Evolutionary conservation across 176 grass and related monocot species (phyloP).

Genomic region (Rhynchospora breviuscula): DNA sequence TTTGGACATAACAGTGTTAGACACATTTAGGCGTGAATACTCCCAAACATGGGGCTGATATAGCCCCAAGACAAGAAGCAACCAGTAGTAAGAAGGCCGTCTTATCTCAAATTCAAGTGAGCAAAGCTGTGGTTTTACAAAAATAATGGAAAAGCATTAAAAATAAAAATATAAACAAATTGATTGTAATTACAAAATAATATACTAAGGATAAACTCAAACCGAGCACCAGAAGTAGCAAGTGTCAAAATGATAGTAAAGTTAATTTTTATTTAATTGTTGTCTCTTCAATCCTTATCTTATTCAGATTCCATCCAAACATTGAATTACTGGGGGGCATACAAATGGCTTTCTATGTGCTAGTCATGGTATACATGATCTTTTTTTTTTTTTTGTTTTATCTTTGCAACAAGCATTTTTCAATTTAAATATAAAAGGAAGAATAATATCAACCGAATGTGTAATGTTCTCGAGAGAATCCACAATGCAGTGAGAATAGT

Average conservation of each 20-base stretch:
- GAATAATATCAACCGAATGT: slow-evolving; percentile 58
- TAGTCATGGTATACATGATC: background rate
- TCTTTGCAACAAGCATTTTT: background rate
- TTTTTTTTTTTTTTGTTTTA: background rate
- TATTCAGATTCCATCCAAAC: slow-evolving; percentile 1
- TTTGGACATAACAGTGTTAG: slow-evolving; percentile 96
- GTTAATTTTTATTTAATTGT: background rate
- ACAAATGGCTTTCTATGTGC: background rate
- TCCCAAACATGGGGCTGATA: slow-evolving; percentile 97
- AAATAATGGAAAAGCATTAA: background rate
- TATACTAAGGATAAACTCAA: background rate
- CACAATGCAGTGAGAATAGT: slow-evolving; percentile 93
- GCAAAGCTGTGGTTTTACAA: slow-evolving; percentile 36
- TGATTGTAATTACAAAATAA: background rate
- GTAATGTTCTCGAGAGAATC: slow-evolving; percentile 98
- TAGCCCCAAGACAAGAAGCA: slow-evolving; percentile 66
- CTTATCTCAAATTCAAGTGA: slow-evolving; percentile 92
- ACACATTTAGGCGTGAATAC: slow-evolving; percentile 94
- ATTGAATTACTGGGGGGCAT: slow-evolving; percentile 9
- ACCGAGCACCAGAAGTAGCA: background rate
- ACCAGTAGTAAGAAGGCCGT: slow-evolving; percentile 94
- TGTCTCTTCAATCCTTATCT: background rate
- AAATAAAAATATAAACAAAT: background rate
- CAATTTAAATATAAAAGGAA: background rate
- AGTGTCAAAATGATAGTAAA: background rate